Evolutionary conservation across 495 filamentous ascomycete genomes (phyloP).

Genomic region (Entonaema liquescens): DNA sequence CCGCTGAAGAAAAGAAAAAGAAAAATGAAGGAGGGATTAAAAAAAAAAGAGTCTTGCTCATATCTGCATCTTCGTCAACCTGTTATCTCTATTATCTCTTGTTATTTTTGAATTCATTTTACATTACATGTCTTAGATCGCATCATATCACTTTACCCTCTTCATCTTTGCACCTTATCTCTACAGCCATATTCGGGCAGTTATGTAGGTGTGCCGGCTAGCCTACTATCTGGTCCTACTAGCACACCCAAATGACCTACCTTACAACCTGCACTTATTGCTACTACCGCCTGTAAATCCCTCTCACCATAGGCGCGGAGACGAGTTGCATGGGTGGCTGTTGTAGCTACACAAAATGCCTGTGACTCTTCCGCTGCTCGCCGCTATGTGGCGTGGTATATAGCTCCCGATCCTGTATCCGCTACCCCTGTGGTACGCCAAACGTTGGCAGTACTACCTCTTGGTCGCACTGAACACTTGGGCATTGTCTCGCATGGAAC

Average conservation of each 20-base stretch:
- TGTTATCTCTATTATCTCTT: neutral
- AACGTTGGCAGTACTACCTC: conserved; percentile 56
- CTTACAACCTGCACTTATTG: conserved; percentile 38
- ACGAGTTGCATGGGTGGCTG: conserved; percentile 44
- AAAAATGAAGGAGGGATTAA: neutral
- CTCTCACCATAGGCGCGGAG: conserved; percentile 35
- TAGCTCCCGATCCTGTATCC: conserved; percentile 55
- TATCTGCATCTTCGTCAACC: neutral
- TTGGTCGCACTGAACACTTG: conserved; percentile 54
- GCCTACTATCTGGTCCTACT: conserved; percentile 34
- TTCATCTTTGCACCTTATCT: conserved; percentile 21
- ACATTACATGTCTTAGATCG: conserved; percentile 6
- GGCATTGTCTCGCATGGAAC: conserved; percentile 43
- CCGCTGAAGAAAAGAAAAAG: neutral
- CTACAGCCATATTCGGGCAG: conserved; percentile 25
- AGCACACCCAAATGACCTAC: conserved; percentile 25
- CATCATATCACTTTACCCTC: conserved; percentile 8
- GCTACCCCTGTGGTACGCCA: conserved; percentile 52
- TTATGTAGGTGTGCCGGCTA: conserved; percentile 30
- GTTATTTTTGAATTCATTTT: conserved; percentile 5
- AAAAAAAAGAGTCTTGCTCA: neutral
- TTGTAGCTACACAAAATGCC: conserved; percentile 41
- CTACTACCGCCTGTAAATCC: conserved; percentile 36
- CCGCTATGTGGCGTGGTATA: conserved; percentile 47
- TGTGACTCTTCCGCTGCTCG: conserved; percentile 39